Conservation (phyloP, 1,139 yeast genomes). For the Geotrichum europaeum region DNA sequence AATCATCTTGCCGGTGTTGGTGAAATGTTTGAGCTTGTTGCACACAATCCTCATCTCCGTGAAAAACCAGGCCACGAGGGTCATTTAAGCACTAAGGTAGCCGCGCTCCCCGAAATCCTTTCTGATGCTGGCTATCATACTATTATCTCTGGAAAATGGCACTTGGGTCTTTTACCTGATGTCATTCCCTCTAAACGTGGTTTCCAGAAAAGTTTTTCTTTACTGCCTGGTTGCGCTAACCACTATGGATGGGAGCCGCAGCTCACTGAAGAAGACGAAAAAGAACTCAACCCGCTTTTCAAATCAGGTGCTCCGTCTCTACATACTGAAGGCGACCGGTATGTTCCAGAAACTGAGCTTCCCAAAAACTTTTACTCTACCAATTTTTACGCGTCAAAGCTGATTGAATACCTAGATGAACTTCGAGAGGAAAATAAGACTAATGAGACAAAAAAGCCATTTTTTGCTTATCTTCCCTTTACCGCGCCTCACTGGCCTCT, state of each 20-base stretch:
- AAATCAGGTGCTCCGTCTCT: constrained; percentile 23
- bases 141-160: constrained; percentile 56
- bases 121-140: constrained; percentile 41
- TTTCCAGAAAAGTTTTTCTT: constrained; percentile 45
- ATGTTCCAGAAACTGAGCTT: constrained; percentile 33
- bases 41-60: constrained; percentile 21
- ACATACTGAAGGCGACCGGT: constrained; percentile 38
- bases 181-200: constrained; percentile 48
- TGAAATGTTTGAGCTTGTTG: constrained; percentile 49
- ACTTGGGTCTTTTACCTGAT: constrained; percentile 47
- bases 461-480: constrained; percentile 48
- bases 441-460: constrained; percentile 36
- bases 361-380: constrained; percentile 45
- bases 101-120: constrained; percentile 48
- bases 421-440: constrained; percentile 14
- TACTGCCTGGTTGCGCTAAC: constrained; percentile 55
- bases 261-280: constrained; percentile 28
- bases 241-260: constrained; percentile 47
- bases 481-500: constrained; percentile 62
- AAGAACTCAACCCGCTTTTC: constrained; percentile 27
- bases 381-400: constrained; percentile 42
- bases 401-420: constrained; percentile 36
- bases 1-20: constrained; percentile 59
- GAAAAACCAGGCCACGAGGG: constrained; percentile 54
- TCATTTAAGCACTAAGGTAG: constrained; percentile 46